Evolutionary conservation across 148 eudicot genomes (phyloP), one percentile per base, ranked within the genome.

Genomic region (Selenicereus undatus): DNA sequence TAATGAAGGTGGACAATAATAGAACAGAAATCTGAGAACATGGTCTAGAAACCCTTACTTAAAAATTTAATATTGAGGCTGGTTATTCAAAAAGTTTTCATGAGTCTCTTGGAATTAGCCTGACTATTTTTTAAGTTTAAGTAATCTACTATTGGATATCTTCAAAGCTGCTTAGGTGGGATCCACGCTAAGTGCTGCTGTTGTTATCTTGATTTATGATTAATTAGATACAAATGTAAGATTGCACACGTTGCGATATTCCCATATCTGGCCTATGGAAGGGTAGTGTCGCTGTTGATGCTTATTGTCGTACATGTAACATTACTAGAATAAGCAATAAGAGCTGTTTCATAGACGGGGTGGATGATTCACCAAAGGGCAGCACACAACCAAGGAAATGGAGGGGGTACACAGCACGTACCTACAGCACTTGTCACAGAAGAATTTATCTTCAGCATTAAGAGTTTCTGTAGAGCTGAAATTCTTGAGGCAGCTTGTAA

Each of bases 381-480:
- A 71, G 51, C 72, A 75, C 17, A 82, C 22, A 62, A 76, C 22
- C 22, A 62, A 76, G n/a, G 42, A 64, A 76, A 73, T n/a, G 27
- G 71, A 65, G 74, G 77, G 36, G 64, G 60, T 17, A 70, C 71
- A 74, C 3, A 39, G 42, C 39, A 81, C 83, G 30, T 86, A 93
- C 97, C 97, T 91, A 75, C 97, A 90, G 72, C 97, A 93, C 85
- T 93, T 91, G 83, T 93, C 97, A 80, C 97, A 93, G 83, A 93
- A 93, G 85, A 93, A 93, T 81, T 93, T 93, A 79, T 93, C 94
- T 78, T 93, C 97, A 1, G 94, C 97, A 83, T 93, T 93, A 32
- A 93, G 79, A 73, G 97, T 93, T 78, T 93, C 97, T 0, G 94
- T 93, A 39, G 93, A 91, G 84, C 97, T 93, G 90, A 93, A 93